These are phyloP conservation scores for Plasmodium coatneyi DNA, from an alignment of 169 alveolate species.

Conservation along the genomic window DNA sequence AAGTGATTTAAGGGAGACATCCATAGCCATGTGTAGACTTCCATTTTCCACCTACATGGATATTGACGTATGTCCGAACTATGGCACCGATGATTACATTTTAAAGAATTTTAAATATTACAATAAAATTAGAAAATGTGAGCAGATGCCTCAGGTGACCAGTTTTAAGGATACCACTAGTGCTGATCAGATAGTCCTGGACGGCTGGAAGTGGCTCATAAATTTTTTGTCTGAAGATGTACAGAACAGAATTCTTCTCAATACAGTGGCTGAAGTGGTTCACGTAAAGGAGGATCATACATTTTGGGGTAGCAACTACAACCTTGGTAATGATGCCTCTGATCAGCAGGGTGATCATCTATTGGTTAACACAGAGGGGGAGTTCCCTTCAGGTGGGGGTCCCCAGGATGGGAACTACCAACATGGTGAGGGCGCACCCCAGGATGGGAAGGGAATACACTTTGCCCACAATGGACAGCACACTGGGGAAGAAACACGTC, in stretches of 20 bases:
- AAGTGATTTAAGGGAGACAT: slow-evolving; percentile 67
- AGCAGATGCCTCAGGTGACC: slow-evolving; percentile 58
- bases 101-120: slow-evolving; percentile 68
- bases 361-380: neutral
- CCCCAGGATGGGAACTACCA: neutral
- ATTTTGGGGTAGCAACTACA: neutral
- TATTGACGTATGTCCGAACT: slow-evolving; percentile 52
- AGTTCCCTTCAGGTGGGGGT: neutral
- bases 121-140: slow-evolving; percentile 32
- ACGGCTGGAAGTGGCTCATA: slow-evolving; percentile 87
- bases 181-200: slow-evolving; percentile 82
- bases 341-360: neutral
- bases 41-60: slow-evolving; percentile 28
- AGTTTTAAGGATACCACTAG: slow-evolving; percentile 71
- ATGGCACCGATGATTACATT: slow-evolving; percentile 49
- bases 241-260: slow-evolving; percentile 73
- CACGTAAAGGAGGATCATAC: slow-evolving; percentile 20
- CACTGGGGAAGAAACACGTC: neutral
- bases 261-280: slow-evolving; percentile 76
- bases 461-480: neutral
- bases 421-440: neutral
- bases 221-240: slow-evolving; percentile 66
- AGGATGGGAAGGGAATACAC: neutral
- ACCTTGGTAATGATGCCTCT: neutral
- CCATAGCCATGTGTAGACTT: slow-evolving; percentile 65